Percentiles rank a stretch among this genome's conserved stretches.
These are phyloP conservation scores for Alternaria sp. DNA, from an alignment of 2,329 filamentous ascomycete species.

Conservation along the genomic window DNA sequence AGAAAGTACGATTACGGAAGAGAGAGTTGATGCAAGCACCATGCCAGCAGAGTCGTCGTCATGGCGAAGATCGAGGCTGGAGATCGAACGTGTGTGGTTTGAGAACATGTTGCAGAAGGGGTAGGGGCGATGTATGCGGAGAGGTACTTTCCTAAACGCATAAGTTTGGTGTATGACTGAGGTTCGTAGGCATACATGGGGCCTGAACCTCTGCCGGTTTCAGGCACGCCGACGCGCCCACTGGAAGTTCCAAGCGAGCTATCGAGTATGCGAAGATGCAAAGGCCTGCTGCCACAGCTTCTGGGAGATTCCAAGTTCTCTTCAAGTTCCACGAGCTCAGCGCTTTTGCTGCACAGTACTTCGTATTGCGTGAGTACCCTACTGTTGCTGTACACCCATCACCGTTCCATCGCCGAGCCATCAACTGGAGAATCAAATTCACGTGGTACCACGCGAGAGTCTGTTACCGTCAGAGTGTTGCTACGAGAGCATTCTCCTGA, in stretches of 20 bases:
- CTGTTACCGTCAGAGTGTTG: background rate
- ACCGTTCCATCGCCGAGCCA: background rate
- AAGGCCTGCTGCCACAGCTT: background rate
- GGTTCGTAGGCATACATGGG: constrained; percentile 32
- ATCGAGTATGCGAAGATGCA: background rate
- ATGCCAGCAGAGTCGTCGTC: constrained; percentile 31
- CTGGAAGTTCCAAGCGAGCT: constrained; percentile 7
- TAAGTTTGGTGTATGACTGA: constrained; percentile 48
- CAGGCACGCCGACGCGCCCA: constrained; percentile 32
- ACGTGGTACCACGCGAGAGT: background rate
- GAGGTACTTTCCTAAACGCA: constrained; percentile 47
- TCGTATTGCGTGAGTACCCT: background rate
- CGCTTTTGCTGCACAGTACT: background rate
- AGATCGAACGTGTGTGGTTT: constrained; percentile 45
- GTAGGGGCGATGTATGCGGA: constrained; percentile 31
- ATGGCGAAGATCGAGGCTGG: constrained; percentile 31
- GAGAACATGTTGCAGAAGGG: constrained; percentile 48
- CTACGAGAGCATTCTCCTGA: background rate
- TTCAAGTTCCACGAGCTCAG: background rate
- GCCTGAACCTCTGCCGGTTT: constrained; percentile 48
- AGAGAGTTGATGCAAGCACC: constrained; percentile 28
- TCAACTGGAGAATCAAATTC: background rate
- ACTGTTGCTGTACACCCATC: background rate
- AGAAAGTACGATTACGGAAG: constrained; percentile 22
- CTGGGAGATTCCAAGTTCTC: constrained; percentile 4